Evolutionary conservation across 805 yeast genomes (phyloP).

Genomic region (Schwanniomyces yamadae): DNA sequence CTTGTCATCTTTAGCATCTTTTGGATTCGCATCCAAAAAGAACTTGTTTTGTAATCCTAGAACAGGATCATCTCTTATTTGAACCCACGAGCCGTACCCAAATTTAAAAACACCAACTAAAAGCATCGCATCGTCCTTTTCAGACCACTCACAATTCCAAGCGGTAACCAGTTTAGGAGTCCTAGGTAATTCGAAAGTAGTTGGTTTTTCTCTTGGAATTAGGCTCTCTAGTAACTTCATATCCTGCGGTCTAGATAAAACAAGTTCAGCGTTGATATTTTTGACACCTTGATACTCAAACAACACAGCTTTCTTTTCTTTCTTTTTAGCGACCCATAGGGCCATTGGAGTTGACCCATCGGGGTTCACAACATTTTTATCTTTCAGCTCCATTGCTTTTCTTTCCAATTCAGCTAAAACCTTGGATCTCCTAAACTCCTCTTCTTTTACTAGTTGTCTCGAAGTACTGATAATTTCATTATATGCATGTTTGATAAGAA

Average conservation of each 20-base stretch:
- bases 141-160: conserved; percentile 89
- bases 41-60: conserved; percentile 82
- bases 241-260: conserved; percentile 82
- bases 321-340: conserved; percentile 61
- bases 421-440: conserved; percentile 60
- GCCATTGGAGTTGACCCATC: conserved; percentile 49
- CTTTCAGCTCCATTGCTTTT: conserved; percentile 56
- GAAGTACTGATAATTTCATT: conserved; percentile 68
- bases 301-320: conserved; percentile 84
- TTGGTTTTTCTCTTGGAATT: conserved; percentile 56
- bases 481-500: conserved; percentile 70
- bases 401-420: conserved; percentile 58
- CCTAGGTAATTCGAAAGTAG: conserved; percentile 56
- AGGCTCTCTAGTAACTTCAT: conserved; percentile 60
- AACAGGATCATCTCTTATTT: conserved; percentile 93
- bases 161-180: conserved; percentile 80
- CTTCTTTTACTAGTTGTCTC: conserved; percentile 57
- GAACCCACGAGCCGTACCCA: conserved; percentile 95
- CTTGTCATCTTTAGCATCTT: conserved; percentile 20
- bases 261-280: conserved; percentile 85
- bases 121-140: conserved; percentile 81
- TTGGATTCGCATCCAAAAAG: conserved; percentile 50
- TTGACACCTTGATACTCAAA: conserved; percentile 88
- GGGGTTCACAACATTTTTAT: conserved; percentile 33
- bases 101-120: conserved; percentile 85